Conservation (phyloP, 345 rosid genomes). For the Stellera chamaejasme region DNA sequence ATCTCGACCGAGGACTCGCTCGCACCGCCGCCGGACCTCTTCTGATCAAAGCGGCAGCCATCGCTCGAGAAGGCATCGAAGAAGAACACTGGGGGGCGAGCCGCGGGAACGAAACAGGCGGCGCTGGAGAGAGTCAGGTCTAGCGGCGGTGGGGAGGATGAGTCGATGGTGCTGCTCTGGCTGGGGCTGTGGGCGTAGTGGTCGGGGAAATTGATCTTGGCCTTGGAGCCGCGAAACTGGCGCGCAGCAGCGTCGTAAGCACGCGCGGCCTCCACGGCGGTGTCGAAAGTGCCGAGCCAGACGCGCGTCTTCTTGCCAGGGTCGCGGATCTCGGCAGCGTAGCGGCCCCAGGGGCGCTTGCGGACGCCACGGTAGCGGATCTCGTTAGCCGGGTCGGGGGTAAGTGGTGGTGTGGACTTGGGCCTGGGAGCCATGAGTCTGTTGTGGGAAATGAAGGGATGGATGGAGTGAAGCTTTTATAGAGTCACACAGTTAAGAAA, state of each 20-base stretch:
- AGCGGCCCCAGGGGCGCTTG: slow-evolving; percentile 93
- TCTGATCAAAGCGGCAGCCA: slow-evolving; percentile 19
- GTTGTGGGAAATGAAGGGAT: neutral
- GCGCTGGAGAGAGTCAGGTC: slow-evolving; percentile 45
- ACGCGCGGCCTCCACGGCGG: slow-evolving; percentile 90
- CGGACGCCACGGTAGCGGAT: slow-evolving; percentile 82
- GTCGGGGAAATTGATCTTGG: slow-evolving; percentile 68
- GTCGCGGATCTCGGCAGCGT: slow-evolving; percentile 97
- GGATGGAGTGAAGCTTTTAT: slow-evolving; percentile 13
- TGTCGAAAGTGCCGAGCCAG: slow-evolving; percentile 92
- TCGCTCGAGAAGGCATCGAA: slow-evolving; percentile 46
- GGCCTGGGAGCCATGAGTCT: slow-evolving; percentile 41
- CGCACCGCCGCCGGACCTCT: slow-evolving; percentile 20
- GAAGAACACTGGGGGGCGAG: slow-evolving; percentile 39
- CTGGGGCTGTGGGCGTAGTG: slow-evolving; percentile 52
- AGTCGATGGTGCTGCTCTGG: slow-evolving; percentile 77
- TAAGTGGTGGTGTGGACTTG: slow-evolving; percentile 21
- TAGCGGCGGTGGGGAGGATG: slow-evolving; percentile 49
- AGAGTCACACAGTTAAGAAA: slow-evolving; percentile 13
- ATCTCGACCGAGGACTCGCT: slow-evolving; percentile 56
- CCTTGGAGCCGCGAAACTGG: slow-evolving; percentile 75
- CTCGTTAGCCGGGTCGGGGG: slow-evolving; percentile 28
- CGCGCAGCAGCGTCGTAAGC: slow-evolving; percentile 87
- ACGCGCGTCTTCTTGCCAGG: slow-evolving; percentile 88
- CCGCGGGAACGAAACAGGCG: slow-evolving; percentile 20